Conservation (phyloP, 2,329 filamentous ascomycete genomes). For the Alternaria sp. region DNA sequence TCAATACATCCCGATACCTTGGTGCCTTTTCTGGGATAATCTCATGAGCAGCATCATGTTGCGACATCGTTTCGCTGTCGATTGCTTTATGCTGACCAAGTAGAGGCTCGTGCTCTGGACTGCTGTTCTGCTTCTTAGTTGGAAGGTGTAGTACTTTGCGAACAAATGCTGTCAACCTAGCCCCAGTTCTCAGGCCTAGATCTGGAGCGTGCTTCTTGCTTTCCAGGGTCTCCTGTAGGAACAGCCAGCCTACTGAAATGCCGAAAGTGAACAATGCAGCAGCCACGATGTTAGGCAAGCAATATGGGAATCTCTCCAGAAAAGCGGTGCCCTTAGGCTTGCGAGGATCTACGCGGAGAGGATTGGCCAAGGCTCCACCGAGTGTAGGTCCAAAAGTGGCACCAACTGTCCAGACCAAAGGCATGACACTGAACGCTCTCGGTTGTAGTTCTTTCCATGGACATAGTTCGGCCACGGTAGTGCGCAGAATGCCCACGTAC, state of each 20-base stretch:
- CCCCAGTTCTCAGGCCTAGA: slow-evolving; percentile 76
- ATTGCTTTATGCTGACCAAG: slow-evolving; percentile 29
- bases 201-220: slow-evolving; percentile 72
- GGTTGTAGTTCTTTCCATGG: slow-evolving; percentile 85
- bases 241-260: slow-evolving; percentile 74
- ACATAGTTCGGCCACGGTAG: slow-evolving; percentile 92
- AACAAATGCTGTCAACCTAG: slow-evolving; percentile 59
- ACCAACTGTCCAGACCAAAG: slow-evolving; percentile 85
- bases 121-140: slow-evolving; percentile 7
- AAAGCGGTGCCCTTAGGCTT: slow-evolving; percentile 70
- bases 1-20: slow-evolving; percentile 70
- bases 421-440: slow-evolving; percentile 90
- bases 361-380: slow-evolving; percentile 84
- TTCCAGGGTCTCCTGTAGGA: slow-evolving; percentile 84
- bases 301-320: slow-evolving; percentile 79
- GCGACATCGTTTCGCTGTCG: slow-evolving; percentile 21
- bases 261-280: slow-evolving; percentile 79
- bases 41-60: not conserved
- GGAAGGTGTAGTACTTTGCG: slow-evolving; percentile 26
- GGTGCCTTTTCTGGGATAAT: slow-evolving; percentile 29
- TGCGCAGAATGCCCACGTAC: slow-evolving; percentile 83
- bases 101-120: slow-evolving; percentile 39
- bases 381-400: slow-evolving; percentile 85
- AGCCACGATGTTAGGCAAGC: slow-evolving; percentile 81
- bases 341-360: slow-evolving; percentile 73